Evolutionary conservation across 2,329 filamentous ascomycete species (phyloP), one percentile per base, ranked within the genome.

Genomic region (Trichoderma sp.): DNA sequence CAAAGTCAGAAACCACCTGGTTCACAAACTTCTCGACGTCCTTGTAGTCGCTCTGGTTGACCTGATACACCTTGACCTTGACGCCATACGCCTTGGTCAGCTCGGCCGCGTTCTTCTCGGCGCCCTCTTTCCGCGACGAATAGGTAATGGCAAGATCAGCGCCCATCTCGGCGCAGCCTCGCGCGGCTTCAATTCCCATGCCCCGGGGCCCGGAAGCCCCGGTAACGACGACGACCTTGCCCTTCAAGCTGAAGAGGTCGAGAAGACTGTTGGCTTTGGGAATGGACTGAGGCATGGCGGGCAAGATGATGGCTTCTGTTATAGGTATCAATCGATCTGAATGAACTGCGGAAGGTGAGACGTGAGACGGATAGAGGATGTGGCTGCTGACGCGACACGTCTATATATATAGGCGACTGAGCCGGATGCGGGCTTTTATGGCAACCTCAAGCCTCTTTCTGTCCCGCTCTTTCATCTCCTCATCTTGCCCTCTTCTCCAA

Each of bases 111-210:
- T 91, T 89, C 77, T 90, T 87, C 51, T 87, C 81, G 34, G 90
- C 89, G 55, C 90, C 88, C 76, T 88, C 84, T 79, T 91, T 91
- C 76, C 87, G 87, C 71, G 90, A 89, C 67, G 89, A 87, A 82
- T 90, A 92, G 73, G 91, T 94, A 74, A 92, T 86, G 75, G 88
- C 90, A 49, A 92, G 81, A 74, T 91, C 85, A 71, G 90, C 90
- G 56, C 90, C 90, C 75, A 90, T 87, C 80, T 93, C 90, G 59
- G 90, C 90, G 63, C 88, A 85, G 43, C 87, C 89, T n/a, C 89
- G 84, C 18, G 89, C 90, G 10, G 91, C 88, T 70, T 89, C 86
- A 32, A 91, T 86, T 70, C 90, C 90, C 79, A 92, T 91, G 71
- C 90, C 90, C 43, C 86, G 87, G 68, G 91, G 86, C 11, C 89